Base-by-base conservation (phyloP, 225 moss, liverwort and hornwort species). In the Bryum argenteum region DNA sequence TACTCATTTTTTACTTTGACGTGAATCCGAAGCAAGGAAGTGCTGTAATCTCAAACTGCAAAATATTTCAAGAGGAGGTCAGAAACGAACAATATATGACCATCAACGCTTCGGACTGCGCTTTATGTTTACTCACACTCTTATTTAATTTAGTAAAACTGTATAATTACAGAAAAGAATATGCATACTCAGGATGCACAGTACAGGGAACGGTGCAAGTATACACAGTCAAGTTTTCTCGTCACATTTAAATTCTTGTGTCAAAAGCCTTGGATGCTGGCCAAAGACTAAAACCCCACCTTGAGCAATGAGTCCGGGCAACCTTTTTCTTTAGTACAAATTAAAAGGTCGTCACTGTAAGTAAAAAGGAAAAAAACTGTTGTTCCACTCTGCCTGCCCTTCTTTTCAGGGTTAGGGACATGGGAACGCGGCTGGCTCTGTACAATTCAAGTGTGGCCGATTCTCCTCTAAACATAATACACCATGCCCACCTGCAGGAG, bases 401-500 rank as follows among this genome's bases (percentile, higher is more conserved):
- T 50, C 48, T 61, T 66, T 50, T 23, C 16, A n/a, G 71, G 45
- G 58, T 41, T 17, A 1, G 20, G 1, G 20, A 65, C 44, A 63
- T 22, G 73, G 61, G 63, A 78, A 16, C 57, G 14, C 48, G 17
- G 50, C 61, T 21, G 8, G 17, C 42, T 47, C 51, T 60, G 0
- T 51, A 5, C 53, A 19, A 51, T n/a, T n/a, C n/a, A n/a, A n/a
- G 22, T 19, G 14, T 60, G 9, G 48, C 28, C 8, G 56, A 39
- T 5, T 44, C 7, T 0, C 37, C 43, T 4, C 51, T 58, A 81
- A 10, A 98, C 97, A 64, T 89, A 91, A 13, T 92, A 98, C 48
- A 89, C 81, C 97, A 98, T 94, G 17, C 97, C 97, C 11, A 98
- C 97, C 66, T 97, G 97, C 18, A 97, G 82, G 67, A 92, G 89